Evolutionary conservation across 1,139 yeast genomes (phyloP).

Genomic region (Hyphopichia fennica): DNA sequence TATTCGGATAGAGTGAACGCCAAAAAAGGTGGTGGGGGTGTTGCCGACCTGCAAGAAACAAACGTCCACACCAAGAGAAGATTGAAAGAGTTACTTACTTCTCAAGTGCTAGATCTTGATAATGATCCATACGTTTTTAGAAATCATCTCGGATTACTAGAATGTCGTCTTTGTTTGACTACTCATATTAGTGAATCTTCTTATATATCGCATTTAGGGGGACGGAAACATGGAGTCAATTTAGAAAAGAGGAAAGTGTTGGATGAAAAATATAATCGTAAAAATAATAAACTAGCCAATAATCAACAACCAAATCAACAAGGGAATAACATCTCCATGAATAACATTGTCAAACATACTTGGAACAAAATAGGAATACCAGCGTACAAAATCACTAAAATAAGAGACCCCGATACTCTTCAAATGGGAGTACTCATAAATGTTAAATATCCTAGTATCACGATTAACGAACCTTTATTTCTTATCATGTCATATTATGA

Average conservation of each 20-base stretch:
- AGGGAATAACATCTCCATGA: constrained; percentile 21
- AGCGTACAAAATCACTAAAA: constrained; percentile 61
- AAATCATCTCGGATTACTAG: constrained; percentile 72
- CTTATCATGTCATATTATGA: constrained; percentile 77
- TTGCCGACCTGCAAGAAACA: constrained; percentile 67
- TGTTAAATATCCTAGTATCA: constrained; percentile 54
- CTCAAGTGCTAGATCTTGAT: constrained; percentile 61
- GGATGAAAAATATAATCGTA: constrained; percentile 32
- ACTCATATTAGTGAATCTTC: constrained; percentile 75
- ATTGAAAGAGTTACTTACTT: constrained; percentile 61
- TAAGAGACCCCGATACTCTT: constrained; percentile 57
- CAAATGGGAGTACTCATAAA: constrained; percentile 64
- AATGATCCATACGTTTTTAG: constrained; percentile 76
- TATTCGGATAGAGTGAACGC: constrained; percentile 46
- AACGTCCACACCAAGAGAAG: constrained; percentile 67
- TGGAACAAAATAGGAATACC: constrained; percentile 74
- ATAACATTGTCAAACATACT: constrained; percentile 42
- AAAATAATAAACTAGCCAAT: constrained; percentile 10
- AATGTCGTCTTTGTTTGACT: constrained; percentile 75
- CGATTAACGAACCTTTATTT: constrained; percentile 55
- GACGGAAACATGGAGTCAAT: constrained; percentile 71
- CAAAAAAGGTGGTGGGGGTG: constrained; percentile 63
- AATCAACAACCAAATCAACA: background rate
- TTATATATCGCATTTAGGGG: constrained; percentile 77
- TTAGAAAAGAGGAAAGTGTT: constrained; percentile 56